Conservation (phyloP, 2,329 filamentous ascomycete species). For the Colletotrichum cuscutae region DNA sequence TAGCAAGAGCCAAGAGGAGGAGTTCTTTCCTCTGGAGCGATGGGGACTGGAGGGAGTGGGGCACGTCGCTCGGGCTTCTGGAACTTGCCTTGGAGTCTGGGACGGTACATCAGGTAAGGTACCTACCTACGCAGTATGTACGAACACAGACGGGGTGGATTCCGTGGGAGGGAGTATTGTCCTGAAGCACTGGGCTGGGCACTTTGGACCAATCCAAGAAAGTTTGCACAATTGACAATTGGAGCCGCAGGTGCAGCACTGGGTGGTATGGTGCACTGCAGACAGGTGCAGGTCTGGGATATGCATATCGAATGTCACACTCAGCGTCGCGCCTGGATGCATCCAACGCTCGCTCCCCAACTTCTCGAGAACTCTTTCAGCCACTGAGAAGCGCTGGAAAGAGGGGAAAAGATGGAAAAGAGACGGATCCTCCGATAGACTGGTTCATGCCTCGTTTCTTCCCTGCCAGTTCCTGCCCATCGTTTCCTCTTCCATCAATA, state of each 20-base stretch:
- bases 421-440: constrained; percentile 23
- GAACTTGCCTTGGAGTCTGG: not conserved
- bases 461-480: constrained; percentile 22
- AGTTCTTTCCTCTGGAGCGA: not conserved
- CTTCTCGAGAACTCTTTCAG: not conserved
- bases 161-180: not conserved
- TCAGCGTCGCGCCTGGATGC: not conserved
- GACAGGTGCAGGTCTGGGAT: not conserved
- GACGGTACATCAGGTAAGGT: no score
- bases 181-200: no score
- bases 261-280: not conserved
- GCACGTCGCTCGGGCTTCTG: not conserved
- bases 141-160: not conserved
- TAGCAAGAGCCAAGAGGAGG: not conserved
- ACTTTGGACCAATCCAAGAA: not conserved
- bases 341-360: not conserved
- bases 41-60: not conserved
- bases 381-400: not conserved
- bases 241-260: no score
- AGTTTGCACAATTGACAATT: not conserved
- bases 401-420: constrained; percentile 27
- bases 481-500: not conserved
- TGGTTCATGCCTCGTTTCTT: constrained; percentile 22
- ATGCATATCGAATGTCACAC: not conserved
- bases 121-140: not conserved